Evolutionary conservation across 495 filamentous ascomycete species (phyloP).

Genomic region (Lasiosphaeria miniovina): DNA sequence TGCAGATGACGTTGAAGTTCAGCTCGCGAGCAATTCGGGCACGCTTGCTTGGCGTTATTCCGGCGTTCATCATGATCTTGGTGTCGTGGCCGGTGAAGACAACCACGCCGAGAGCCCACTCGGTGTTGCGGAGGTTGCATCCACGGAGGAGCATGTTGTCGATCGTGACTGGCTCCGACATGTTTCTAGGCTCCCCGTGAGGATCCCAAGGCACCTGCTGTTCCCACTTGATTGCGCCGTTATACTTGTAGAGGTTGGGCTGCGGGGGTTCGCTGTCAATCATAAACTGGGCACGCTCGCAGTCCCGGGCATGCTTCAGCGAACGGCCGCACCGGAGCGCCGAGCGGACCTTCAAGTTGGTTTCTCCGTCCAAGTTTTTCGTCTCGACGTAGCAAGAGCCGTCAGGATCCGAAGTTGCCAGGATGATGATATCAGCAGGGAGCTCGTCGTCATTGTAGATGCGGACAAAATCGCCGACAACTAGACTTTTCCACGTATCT

Average conservation of each 20-base stretch:
- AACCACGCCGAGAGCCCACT: conserved; percentile 95
- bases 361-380: conserved; percentile 97
- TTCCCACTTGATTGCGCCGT: conserved; percentile 80
- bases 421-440: conserved; percentile 88
- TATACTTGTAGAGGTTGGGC: conserved; percentile 91
- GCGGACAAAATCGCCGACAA: conserved; percentile 95
- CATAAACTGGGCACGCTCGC: conserved; percentile 79
- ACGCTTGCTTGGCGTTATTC: conserved; percentile 93
- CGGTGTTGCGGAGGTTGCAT: conserved; percentile 89
- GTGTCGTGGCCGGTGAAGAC: conserved; percentile 95
- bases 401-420: conserved; percentile 94
- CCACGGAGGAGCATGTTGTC: conserved; percentile 94
- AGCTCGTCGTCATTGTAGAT: conserved; percentile 96
- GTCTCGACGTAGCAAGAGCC: conserved; percentile 98
- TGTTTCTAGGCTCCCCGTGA: conserved; percentile 59
- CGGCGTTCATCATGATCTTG: conserved; percentile 99
- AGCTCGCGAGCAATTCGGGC: conserved; percentile 85
- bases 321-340: conserved; percentile 81
- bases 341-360: conserved; percentile 93
- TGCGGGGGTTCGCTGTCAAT: conserved; percentile 93
- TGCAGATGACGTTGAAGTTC: conserved; percentile 97
- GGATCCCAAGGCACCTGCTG: conserved; percentile 63
- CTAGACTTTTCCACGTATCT: conserved; percentile 92
- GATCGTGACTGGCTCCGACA: conserved; percentile 90
- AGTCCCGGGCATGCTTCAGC: conserved; percentile 86